Base-by-base conservation (phyloP, 2,329 filamentous ascomycete species). In the Lachnellula suecica region DNA sequence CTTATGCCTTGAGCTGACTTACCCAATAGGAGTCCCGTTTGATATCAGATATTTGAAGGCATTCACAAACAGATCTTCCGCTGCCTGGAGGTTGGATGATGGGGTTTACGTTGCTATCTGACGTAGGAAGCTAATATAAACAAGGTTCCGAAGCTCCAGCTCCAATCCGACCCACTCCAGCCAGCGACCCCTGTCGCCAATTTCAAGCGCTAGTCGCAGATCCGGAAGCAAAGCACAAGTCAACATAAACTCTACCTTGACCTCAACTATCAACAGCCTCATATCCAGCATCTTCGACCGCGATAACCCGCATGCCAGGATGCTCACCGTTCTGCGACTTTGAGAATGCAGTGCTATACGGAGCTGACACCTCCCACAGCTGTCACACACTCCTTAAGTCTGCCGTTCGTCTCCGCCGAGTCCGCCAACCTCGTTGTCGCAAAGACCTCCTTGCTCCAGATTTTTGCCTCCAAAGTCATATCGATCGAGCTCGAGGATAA, bases 291-390 rank as follows among this genome's bases (percentile, higher is more conserved):
- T 24, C 27, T 19, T 20, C 48, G 38, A 25, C 31, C 44, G 27
- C 40, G 40, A 53, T 27, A 44, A 24, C 9, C 37, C 24, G 11
- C 13, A 17, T 25, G 10, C 51, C 53, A 53, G 58, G 45, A 49
- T 27, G 49, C 54, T 42, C 44, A 44, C 40, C 43, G 47, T 27
- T 35, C 49, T 37, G 37, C 44, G 11, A 52, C 40, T 40, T 43
- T 48, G 55, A 69, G 60, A 66, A 97, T 97, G 93, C 93, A 97
- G 83, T 96, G 91, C 79, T 97, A 97, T 75, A 92, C 91, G 68
- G 94, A 99, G 79, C 80, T 99, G 70, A 85, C 91, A 71, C 89
- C 93, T 76, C 92, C 94, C 49, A 95, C 92, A 70, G 92, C 92
- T 70, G 91, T 97, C 73, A 92, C 91, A 66, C 88, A 96, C 74